Percentiles rank a stretch among this genome's conserved stretches.
Evolutionary conservation across 2,329 filamentous ascomycete genomes (phyloP).

Genomic region (Sarocladium oryzae): DNA sequence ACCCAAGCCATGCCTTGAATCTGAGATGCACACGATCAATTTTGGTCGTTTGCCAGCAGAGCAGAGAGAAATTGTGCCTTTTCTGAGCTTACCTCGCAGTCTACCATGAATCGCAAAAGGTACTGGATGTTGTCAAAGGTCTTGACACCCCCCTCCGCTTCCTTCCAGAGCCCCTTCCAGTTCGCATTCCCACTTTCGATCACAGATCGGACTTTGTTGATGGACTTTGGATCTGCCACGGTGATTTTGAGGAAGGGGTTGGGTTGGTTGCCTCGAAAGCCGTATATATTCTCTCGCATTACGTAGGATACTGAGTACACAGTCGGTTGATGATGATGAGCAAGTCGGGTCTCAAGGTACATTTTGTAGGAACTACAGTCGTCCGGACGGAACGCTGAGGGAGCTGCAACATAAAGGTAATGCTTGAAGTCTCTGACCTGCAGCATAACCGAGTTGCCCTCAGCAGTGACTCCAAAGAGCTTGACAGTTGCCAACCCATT

Average conservation of each 20-base stretch:
- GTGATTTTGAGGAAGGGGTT: constrained; percentile 91
- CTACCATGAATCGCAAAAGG: constrained; percentile 94
- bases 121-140: constrained; percentile 98
- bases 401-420: constrained; percentile 90
- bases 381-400: constrained; percentile 67
- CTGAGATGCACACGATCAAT: no score
- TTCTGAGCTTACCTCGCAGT: constrained; percentile 64
- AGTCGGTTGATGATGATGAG: constrained; percentile 60
- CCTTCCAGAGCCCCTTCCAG: constrained; percentile 86
- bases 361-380: constrained; percentile 74
- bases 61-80: no score
- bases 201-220: constrained; percentile 65
- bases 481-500: constrained; percentile 75
- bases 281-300: constrained; percentile 85
- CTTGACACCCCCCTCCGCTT: constrained; percentile 61
- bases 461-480: constrained; percentile 81
- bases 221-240: constrained; percentile 81
- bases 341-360: constrained; percentile 73
- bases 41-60: no score
- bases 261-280: constrained; percentile 88
- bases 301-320: constrained; percentile 78
- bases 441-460: constrained; percentile 84
- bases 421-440: constrained; percentile 96
- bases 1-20: constrained; percentile 98
- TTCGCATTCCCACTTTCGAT: constrained; percentile 76